Percentiles rank a stretch among this genome's conserved stretches.
Evolutionary conservation across 2,329 filamentous ascomycete genomes (phyloP).

Genomic region (Septoria linicola): DNA sequence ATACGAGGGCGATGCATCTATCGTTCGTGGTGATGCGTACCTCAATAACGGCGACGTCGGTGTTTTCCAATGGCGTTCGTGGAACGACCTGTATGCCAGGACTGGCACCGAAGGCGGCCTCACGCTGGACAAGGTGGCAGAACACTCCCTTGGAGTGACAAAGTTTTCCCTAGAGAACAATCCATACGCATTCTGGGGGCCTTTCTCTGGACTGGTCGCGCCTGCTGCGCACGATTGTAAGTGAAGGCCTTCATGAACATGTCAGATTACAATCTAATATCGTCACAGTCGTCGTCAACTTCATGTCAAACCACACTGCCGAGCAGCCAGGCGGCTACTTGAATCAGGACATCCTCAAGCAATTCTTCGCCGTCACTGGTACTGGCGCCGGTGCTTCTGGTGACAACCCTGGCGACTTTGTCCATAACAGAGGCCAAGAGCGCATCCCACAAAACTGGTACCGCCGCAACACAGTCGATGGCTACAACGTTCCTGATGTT

Average conservation of each 20-base stretch:
- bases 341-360: conserved; percentile 25
- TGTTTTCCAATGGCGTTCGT: conserved; percentile 21
- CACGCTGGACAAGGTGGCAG: conserved; percentile 25
- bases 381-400: conserved; percentile 24
- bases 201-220: conserved; percentile 29
- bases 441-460: conserved; percentile 35
- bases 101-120: conserved; percentile 15
- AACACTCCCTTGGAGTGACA: conserved; percentile 16
- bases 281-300: conserved; percentile 30
- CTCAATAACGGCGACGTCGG: conserved; percentile 29
- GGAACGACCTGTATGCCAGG: conserved; percentile 28
- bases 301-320: conserved; percentile 34
- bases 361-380: conserved; percentile 31
- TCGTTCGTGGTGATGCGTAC: conserved; percentile 32
- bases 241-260: conserved; percentile 26
- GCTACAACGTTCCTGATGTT: conserved; percentile 21
- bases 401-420: conserved; percentile 27
- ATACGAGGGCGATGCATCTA: conserved; percentile 38
- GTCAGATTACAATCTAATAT: not conserved
- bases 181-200: conserved; percentile 36
- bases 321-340: conserved; percentile 28
- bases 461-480: conserved; percentile 16
- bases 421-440: conserved; percentile 29
- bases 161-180: conserved; percentile 34
- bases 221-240: conserved; percentile 26